These are phyloP conservation scores for Lactifluus volemus DNA, from an alignment of 768 basidiomycete genomes.

Conservation along the genomic window DNA sequence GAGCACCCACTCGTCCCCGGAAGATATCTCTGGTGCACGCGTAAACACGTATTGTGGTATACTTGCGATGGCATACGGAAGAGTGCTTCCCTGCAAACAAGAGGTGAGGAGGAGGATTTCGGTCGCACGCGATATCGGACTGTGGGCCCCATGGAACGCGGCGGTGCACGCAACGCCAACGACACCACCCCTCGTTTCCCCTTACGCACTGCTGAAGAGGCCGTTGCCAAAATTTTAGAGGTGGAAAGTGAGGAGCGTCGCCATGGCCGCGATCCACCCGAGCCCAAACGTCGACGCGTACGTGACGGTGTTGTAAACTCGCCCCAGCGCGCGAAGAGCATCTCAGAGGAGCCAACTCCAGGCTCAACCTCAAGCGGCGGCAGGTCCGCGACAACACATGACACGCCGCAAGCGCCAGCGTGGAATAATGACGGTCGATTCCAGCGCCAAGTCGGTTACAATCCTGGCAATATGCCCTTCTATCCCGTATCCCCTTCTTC, in stretches of 20 bases:
- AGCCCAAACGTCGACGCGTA: slow-evolving; percentile 17
- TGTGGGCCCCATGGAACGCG: slow-evolving; percentile 21
- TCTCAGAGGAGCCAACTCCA: slow-evolving; percentile 11
- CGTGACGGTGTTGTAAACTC: slow-evolving; percentile 6
- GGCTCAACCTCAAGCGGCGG: slow-evolving; percentile 12
- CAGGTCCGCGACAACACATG: slow-evolving; percentile 10
- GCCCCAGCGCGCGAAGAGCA: slow-evolving; percentile 7
- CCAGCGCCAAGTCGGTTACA: slow-evolving; percentile 15
- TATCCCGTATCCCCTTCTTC: slow-evolving; percentile 17
- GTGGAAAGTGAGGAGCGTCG: slow-evolving; percentile 19
- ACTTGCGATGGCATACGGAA: slow-evolving; percentile 22
- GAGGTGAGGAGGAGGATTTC: slow-evolving; percentile 21
- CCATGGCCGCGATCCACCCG: slow-evolving; percentile 19
- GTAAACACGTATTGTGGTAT: slow-evolving; percentile 20
- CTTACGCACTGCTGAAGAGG: slow-evolving; percentile 20
- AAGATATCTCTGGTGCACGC: slow-evolving; percentile 22
- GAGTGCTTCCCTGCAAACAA: slow-evolving; percentile 20
- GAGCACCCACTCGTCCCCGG: slow-evolving; percentile 20
- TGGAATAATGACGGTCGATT: slow-evolving; percentile 13
- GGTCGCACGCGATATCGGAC: slow-evolving; percentile 19
- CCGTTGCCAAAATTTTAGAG: slow-evolving; percentile 20
- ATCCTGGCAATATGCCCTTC: slow-evolving; percentile 9
- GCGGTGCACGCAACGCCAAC: slow-evolving; percentile 13
- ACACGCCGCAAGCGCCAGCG: slow-evolving; percentile 10
- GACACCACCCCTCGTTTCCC: slow-evolving; percentile 15